A percentile compares a stretch with the other conserved stretches of the same genome.
These are phyloP conservation scores for Mycena rosella DNA, from an alignment of 768 basidiomycete genomes.

Conservation along the genomic window DNA sequence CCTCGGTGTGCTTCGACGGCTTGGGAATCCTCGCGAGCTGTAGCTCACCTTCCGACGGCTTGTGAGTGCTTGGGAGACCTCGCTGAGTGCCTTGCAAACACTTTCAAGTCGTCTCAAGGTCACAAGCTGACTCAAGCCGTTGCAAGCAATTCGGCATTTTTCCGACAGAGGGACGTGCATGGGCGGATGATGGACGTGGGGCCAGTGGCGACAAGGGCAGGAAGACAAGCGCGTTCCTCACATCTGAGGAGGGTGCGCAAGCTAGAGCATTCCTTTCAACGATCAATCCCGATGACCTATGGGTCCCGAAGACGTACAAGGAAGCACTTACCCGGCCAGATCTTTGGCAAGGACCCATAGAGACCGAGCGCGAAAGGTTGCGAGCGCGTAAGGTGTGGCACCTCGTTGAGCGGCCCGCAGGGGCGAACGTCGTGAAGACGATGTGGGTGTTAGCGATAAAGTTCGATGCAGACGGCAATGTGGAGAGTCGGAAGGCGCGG, in stretches of 20 bases:
- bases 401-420: neutral
- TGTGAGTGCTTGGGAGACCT: no score
- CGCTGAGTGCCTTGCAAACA: no score
- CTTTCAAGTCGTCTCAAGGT: no score
- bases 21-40: no score
- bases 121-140: no score
- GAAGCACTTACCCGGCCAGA: slow-evolving; percentile 8
- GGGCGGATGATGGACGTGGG: neutral
- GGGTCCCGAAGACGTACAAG: slow-evolving; percentile 6
- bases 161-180: neutral
- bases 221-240: neutral
- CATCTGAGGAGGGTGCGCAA: neutral
- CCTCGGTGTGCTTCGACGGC: no score
- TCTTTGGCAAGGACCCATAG: neutral
- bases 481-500: slow-evolving; percentile 49
- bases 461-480: slow-evolving; percentile 41
- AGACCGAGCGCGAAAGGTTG: neutral
- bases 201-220: neutral
- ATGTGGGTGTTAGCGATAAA: slow-evolving; percentile 47
- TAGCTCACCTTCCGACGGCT: no score
- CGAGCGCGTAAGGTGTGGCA: slow-evolving; percentile 38
- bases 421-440: slow-evolving; percentile 7
- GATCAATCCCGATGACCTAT: slow-evolving; percentile 8
- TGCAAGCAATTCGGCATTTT: no score
- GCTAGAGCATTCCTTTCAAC: neutral